These are phyloP conservation scores for Physaria fendleri DNA, from an alignment of 345 rosid species.

Conservation along the genomic window DNA sequence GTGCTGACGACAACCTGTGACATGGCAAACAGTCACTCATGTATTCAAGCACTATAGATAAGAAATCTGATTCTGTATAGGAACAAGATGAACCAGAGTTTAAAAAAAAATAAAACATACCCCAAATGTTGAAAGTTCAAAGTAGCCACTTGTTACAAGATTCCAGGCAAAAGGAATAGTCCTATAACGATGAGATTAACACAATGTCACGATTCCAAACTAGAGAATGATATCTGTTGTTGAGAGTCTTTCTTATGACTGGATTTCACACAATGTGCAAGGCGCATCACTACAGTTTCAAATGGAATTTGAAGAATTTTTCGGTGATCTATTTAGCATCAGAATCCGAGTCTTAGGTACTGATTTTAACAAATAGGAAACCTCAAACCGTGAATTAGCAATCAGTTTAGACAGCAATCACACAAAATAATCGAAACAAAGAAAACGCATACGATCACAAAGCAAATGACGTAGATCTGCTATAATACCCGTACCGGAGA, in stretches of 20 bases:
- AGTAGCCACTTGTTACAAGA: constrained; percentile 80
- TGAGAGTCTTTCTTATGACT: neutral
- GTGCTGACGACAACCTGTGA: constrained; percentile 61
- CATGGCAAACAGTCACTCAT: constrained; percentile 18
- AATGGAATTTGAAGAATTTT: neutral
- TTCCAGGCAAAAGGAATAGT: constrained; percentile 99
- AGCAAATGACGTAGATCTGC: constrained; percentile 16
- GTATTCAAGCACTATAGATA: constrained; percentile 3
- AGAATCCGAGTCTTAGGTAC: neutral
- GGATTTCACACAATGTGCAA: neutral
- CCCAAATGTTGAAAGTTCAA: constrained; percentile 82
- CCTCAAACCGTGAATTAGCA: neutral
- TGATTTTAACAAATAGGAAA: neutral
- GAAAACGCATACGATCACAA: neutral
- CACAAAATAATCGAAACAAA: neutral
- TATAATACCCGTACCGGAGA: constrained; percentile 31
- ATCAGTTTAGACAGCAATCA: neutral
- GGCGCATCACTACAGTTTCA: neutral
- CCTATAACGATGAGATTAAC: constrained; percentile 39
- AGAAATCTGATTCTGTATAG: neutral
- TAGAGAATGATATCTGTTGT: neutral
- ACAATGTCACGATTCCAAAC: neutral
- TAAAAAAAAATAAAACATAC: constrained; percentile 35
- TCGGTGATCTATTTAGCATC: neutral
- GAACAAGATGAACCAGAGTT: neutral